These are phyloP conservation scores for Prunus yedoensis DNA, from an alignment of 331 rosid species.

Conservation along the genomic window DNA sequence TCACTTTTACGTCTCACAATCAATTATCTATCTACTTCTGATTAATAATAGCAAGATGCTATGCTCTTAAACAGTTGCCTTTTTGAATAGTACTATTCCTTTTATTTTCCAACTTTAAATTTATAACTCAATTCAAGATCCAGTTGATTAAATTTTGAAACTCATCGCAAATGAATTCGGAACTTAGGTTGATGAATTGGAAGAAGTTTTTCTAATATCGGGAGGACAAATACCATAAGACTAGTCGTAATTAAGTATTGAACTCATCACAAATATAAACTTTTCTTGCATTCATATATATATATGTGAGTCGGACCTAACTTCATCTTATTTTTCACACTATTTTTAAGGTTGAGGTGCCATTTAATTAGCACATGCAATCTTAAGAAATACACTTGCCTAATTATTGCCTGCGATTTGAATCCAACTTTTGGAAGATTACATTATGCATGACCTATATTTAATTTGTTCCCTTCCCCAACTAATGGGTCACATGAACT, in stretches of 20 bases:
- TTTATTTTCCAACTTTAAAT: background rate
- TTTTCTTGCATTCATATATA: no score
- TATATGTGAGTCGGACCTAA: background rate
- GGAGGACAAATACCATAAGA: no score
- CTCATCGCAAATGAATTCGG: background rate
- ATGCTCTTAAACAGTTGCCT: background rate
- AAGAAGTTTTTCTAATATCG: no score
- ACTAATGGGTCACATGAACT: background rate
- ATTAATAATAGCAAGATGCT: background rate
- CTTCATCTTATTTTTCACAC: background rate
- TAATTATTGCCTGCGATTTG: background rate
- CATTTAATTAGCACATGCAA: background rate
- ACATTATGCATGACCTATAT: background rate
- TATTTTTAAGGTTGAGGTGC: background rate
- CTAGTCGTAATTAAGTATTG: no score
- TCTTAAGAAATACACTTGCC: background rate
- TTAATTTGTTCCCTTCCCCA: background rate
- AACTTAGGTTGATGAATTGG: no score
- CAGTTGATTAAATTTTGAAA: no score
- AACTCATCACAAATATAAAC: no score
- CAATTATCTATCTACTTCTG: background rate
- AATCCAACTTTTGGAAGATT: background rate
- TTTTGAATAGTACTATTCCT: no score
- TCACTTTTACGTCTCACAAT: slow-evolving; percentile 1
- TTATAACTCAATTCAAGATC: background rate